Evolutionary conservation across 768 basidiomycete species (phyloP), one percentile per base, ranked within the genome.

Genomic region (Exsudoporus frostii): DNA sequence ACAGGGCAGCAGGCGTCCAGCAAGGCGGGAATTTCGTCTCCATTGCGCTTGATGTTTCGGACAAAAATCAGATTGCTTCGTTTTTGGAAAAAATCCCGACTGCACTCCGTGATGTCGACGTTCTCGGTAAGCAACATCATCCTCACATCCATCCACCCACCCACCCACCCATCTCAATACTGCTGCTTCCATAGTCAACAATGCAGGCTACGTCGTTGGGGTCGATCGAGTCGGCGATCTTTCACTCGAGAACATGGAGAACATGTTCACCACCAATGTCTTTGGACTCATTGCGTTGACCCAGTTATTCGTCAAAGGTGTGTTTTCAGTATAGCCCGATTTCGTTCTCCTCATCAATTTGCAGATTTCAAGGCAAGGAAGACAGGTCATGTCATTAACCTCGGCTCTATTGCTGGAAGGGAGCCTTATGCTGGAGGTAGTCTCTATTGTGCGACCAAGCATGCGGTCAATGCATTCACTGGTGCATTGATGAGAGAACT

Each of bases 361-460:
- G 14, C 61, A 90, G 90, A 88, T 53, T 92, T 93, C 76, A 92
- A 88, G 67, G 78, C 74, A 49, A 85, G 79, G 66, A 82, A 86
- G 63, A 73, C 82, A 5, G 91, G 92, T 0, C 93, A 95, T 74
- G 76, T 99, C 61, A 98, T 99, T 74, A 96, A 97, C 71, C 76
- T 99, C 45, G 95, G 97, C 8, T 96, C 93, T 11, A 82, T 99
- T 53, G 95, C 97, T 13, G 94, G 90, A 45, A 74, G 79, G 9
- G 93, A 94, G 64, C 69, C 96, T 5, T 98, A 98, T 65, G 83
- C 85, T 13, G 95, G 94, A 27, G 97, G 95, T 8, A 80, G 86
- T 57, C 89, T 98, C 60, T 98, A 97, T 72, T 91, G 86, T 55
- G 96, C 96, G 5, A 95, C 94, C 14, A 93, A 93, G 64, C 79